These are phyloP conservation scores for Chrysoporthe puriensis DNA, from an alignment of 2,329 filamentous ascomycete species.

Conservation along the genomic window DNA sequence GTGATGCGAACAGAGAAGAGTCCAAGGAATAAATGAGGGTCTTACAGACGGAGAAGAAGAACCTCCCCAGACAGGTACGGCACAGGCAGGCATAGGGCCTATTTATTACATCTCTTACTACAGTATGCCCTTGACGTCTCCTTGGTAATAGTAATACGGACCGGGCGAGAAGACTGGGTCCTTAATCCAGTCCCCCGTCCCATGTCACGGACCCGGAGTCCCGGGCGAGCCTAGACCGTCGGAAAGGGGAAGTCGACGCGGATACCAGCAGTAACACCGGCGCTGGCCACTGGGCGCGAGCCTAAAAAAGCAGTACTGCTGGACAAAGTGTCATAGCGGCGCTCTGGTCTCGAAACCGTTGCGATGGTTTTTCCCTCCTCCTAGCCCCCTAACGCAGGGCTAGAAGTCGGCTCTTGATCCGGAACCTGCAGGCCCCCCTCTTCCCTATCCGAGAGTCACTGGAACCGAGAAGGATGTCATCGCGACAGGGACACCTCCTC, in stretches of 20 bases:
- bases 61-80: neutral
- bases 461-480: neutral
- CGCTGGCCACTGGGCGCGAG: slow-evolving; percentile 2
- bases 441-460: neutral
- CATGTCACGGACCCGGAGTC: slow-evolving; percentile 7
- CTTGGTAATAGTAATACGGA: slow-evolving; percentile 2
- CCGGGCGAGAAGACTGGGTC: slow-evolving; percentile 13
- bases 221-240: neutral
- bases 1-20: neutral
- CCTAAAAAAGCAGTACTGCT: neutral
- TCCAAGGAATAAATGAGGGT: slow-evolving; percentile 7
- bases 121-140: slow-evolving; percentile 1
- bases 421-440: neutral
- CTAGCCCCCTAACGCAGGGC: neutral
- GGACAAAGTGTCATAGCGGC: slow-evolving; percentile 6
- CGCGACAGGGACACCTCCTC: neutral
- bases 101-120: neutral
- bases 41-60: neutral
- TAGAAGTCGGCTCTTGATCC: neutral
- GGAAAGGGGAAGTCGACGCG: slow-evolving; percentile 8
- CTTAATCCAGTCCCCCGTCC: neutral
- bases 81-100: neutral
- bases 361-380: neutral
- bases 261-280: slow-evolving; percentile 8
- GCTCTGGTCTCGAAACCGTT: neutral